A percentile compares a stretch with the other conserved stretches of the same genome.
Evolutionary conservation across 192 early-diverging fungal species (phyloP).

Genomic region (Rhizophagus clarus): DNA sequence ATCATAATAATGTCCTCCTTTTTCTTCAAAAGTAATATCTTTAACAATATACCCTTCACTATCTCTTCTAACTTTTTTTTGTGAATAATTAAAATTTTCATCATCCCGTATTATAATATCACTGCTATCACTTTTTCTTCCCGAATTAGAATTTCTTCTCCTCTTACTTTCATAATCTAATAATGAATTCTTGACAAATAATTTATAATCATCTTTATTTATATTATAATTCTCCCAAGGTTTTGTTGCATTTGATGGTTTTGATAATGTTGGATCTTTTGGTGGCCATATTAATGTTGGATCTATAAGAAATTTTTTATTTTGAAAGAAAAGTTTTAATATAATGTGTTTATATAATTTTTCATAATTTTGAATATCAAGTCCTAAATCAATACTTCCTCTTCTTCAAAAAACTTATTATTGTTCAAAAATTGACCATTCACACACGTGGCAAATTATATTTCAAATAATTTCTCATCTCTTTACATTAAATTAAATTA

Average conservation of each 20-base stretch:
- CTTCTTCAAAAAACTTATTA: neutral
- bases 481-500: neutral
- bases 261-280: slow-evolving; percentile 8
- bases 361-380: neutral
- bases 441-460: neutral
- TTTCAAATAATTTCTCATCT: neutral
- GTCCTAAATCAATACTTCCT: neutral
- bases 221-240: slow-evolving; percentile 25
- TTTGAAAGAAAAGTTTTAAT: neutral
- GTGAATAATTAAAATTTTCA: neutral
- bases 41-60: slow-evolving; percentile 27
- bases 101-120: neutral
- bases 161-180: neutral
- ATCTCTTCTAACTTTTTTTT: slow-evolving; percentile 2
- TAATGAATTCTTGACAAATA: neutral
- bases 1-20: neutral
- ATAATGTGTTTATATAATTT: neutral
- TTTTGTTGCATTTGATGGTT: slow-evolving; percentile 15
- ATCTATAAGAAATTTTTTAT: slow-evolving; percentile 1
- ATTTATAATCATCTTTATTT: neutral
- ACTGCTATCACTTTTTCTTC: neutral
- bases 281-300: slow-evolving; percentile 25
- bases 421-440: neutral
- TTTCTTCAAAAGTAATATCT: slow-evolving; percentile 29
- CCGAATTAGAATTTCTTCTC: neutral